phyloP scores from a whole-genome alignment of 306 rosid species.

The Glycine latifolia region DNA sequence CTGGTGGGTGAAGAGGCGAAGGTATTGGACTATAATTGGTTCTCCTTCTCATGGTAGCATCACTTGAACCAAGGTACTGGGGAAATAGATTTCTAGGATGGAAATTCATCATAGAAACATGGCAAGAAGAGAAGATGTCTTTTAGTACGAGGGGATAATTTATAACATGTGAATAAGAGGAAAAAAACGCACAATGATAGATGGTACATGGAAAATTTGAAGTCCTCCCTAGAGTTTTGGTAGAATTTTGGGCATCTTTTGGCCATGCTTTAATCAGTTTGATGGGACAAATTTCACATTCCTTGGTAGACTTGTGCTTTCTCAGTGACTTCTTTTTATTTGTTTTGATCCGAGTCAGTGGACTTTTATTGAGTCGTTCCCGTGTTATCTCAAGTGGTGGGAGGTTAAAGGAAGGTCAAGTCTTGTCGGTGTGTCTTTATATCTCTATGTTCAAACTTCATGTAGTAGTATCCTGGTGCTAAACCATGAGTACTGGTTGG shows the following conservation, averaged over 20 bases:
- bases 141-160: background rate
- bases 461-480: no score
- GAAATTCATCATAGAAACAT: background rate
- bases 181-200: background rate
- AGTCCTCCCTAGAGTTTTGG: background rate
- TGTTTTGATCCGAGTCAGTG: slow-evolving; percentile 9
- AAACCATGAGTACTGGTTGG: no score
- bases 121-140: background rate
- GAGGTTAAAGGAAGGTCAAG: background rate
- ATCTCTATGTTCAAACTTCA: background rate
- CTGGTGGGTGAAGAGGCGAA: background rate
- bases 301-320: no score
- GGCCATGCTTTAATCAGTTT: background rate
- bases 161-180: background rate
- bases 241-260: background rate
- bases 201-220: background rate
- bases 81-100: background rate
- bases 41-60: background rate
- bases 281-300: background rate
- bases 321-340: background rate
- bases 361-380: background rate
- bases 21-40: background rate
- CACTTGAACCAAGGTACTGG: background rate
- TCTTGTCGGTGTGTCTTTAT: background rate
- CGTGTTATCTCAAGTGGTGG: background rate